Conservation (phyloP, 768 basidiomycete species). For the Pilatotrama ljubarskyi region DNA sequence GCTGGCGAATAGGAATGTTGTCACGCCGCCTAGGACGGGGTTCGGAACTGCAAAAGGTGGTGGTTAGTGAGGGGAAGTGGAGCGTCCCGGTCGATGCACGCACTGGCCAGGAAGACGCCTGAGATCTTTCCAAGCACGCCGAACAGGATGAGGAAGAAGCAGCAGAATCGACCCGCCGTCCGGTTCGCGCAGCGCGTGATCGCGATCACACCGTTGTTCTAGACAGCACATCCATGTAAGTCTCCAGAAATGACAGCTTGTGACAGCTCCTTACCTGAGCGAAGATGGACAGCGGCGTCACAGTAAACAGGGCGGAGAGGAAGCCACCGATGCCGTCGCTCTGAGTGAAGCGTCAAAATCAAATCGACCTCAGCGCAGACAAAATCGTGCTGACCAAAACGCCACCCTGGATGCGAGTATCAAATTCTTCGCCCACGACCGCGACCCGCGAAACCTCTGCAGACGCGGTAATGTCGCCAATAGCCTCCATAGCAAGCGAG, state of each 20-base stretch:
- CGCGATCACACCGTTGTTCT: constrained; percentile 83
- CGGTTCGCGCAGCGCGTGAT: constrained; percentile 85
- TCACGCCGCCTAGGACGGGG: constrained; percentile 81
- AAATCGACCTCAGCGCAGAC: not conserved
- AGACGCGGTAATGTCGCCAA: constrained; percentile 82
- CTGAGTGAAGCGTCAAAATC: constrained; percentile 30
- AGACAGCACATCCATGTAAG: not conserved
- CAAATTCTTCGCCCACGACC: constrained; percentile 76
- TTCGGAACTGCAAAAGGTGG: constrained; percentile 54
- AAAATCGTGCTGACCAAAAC: constrained; percentile 49
- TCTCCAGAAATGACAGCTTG: not conserved
- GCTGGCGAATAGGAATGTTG: constrained; percentile 81
- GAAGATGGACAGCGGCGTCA: constrained; percentile 77
- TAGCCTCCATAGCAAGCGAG: constrained; percentile 79
- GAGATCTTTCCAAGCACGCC: constrained; percentile 81
- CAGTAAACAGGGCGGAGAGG: constrained; percentile 77
- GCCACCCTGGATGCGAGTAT: constrained; percentile 81
- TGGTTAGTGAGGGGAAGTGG: not conserved
- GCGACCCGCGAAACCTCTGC: constrained; percentile 78
- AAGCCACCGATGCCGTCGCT: constrained; percentile 83
- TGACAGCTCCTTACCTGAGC: constrained; percentile 49
- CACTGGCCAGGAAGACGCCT: constrained; percentile 78
- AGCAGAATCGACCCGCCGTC: constrained; percentile 77
- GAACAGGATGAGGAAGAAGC: constrained; percentile 75
- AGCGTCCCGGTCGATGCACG: constrained; percentile 20